Evolutionary conservation across 1,284 basidiomycete genomes (phyloP).

Genomic region (Ustilago cynodontis): DNA sequence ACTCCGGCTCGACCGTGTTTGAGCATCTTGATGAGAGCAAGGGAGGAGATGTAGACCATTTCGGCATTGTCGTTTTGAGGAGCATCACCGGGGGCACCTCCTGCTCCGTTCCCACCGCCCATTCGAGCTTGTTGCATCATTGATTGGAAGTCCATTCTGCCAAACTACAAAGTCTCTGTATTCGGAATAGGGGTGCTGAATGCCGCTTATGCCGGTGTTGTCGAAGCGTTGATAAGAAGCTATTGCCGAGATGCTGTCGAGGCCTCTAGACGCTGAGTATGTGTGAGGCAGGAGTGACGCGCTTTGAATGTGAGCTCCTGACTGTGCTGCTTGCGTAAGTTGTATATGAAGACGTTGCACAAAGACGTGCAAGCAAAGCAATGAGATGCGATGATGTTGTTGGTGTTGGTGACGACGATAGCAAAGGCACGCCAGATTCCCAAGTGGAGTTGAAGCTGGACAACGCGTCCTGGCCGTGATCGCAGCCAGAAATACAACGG

Average conservation of each 20-base stretch:
- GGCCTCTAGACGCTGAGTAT: too few species aligned
- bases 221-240: too few species aligned
- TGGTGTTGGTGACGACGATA: neutral
- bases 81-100: conserved; percentile 53
- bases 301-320: too few species aligned
- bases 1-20: conserved; percentile 99
- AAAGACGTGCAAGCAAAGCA: neutral
- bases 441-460: conserved; percentile 23
- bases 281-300: too few species aligned
- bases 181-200: too few species aligned
- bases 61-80: conserved; percentile 71
- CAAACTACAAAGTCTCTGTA: too few species aligned
- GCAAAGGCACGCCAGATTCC: neutral
- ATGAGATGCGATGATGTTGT: neutral
- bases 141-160: conserved; percentile 62
- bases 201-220: too few species aligned
- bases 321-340: too few species aligned
- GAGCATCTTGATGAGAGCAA: conserved; percentile 80
- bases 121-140: conserved; percentile 65
- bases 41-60: conserved; percentile 68
- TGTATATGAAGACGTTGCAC: too few species aligned
- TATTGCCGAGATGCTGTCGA: too few species aligned
- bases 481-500: neutral
- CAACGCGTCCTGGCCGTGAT: conserved; percentile 24
- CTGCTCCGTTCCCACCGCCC: conserved; percentile 51